Conservation (phyloP, 1,284 basidiomycete species). For the Ceratobasidium sp. region DNA sequence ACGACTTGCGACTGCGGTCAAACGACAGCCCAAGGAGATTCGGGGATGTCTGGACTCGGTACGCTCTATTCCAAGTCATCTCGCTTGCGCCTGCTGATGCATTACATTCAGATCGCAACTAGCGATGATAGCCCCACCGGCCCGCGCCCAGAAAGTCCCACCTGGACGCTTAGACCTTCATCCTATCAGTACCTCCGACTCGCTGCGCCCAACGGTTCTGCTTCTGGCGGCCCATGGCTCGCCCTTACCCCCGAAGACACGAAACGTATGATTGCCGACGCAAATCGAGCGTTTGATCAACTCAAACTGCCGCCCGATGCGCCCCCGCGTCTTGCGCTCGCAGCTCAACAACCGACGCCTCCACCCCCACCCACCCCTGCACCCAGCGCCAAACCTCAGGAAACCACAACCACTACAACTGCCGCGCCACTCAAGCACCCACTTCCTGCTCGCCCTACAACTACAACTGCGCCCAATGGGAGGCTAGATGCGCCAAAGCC, state of each 20-base stretch:
- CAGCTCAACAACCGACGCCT: constrained; percentile 15
- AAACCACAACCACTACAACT: not conserved
- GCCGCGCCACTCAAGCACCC: constrained; percentile 24
- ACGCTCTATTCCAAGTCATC: constrained; percentile 15
- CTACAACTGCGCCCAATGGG: constrained; percentile 10
- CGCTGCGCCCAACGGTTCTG: constrained; percentile 6
- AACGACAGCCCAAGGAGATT: constrained; percentile 42
- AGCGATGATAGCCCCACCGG: constrained; percentile 33
- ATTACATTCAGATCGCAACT: constrained; percentile 31
- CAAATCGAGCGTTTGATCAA: constrained; percentile 38
- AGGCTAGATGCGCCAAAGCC: constrained; percentile 21
- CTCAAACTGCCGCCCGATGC: constrained; percentile 40
- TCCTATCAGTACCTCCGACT: constrained; percentile 40
- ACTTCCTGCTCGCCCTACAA: constrained; percentile 26
- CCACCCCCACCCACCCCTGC: constrained; percentile 10
- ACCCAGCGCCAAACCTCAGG: constrained; percentile 21
- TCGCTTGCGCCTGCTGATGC: not conserved
- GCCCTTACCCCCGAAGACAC: constrained; percentile 36
- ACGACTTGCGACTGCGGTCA: constrained; percentile 28
- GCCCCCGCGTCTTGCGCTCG: constrained; percentile 10
- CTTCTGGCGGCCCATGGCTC: constrained; percentile 30
- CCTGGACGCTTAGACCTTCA: constrained; percentile 36
- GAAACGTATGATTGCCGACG: constrained; percentile 36
- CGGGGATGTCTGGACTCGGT: constrained; percentile 40
- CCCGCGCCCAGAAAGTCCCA: constrained; percentile 28